Evolutionary conservation across 2,329 filamentous ascomycete species (phyloP), one percentile per base, ranked within the genome.

Genomic region (Acrocalymma vagum): DNA sequence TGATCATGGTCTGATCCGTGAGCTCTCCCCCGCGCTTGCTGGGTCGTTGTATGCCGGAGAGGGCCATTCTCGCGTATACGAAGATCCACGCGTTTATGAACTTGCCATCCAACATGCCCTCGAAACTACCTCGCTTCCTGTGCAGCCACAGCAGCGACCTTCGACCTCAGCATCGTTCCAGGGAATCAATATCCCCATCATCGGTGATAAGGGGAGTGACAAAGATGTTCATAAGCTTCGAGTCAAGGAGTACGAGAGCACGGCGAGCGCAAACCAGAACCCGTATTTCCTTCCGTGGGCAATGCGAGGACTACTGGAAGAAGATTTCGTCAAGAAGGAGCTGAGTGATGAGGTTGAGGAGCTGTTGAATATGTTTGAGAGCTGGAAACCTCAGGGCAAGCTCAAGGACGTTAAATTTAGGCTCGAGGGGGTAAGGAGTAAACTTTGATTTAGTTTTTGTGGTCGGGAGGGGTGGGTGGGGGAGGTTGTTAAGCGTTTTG

Each of bases 361-460:
- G 61, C 71, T 99, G 34, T 75, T 99, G n/a, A 78, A 77, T 45
- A 85, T 95, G 68, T 99, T 97, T 69, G 92, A 97, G 65, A 84
- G 89, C 37, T 99, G 94, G 94, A 92, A 88, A 63, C 94, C 94
- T 1, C 80, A 78, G 0, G 95, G 86, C 6, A 99, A 97, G 74
- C 73, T 99, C 42, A 96, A 94, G 72, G 94, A 99, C 70, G 92
- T 99, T 30, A 95, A 95, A 70, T 97, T 95, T 70, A 80, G 94
- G 48, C 76, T 99, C 14, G 94, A 97, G 72, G 93, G 87, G 3
- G 89, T 99, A 29, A 82, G 90, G 60, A 96, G 90, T 31, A 95
- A 91, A 72, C 74, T 96, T 9, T 84, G 37, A 51, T 4, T 28
- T n/a, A 10, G 9, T 33, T 16, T 13, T n/a, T n/a, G n/a, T n/a